Evolutionary conservation across 2,329 filamentous ascomycete species (phyloP), one percentile per base, ranked within the genome.

Genomic region (Fusarium burgessii): DNA sequence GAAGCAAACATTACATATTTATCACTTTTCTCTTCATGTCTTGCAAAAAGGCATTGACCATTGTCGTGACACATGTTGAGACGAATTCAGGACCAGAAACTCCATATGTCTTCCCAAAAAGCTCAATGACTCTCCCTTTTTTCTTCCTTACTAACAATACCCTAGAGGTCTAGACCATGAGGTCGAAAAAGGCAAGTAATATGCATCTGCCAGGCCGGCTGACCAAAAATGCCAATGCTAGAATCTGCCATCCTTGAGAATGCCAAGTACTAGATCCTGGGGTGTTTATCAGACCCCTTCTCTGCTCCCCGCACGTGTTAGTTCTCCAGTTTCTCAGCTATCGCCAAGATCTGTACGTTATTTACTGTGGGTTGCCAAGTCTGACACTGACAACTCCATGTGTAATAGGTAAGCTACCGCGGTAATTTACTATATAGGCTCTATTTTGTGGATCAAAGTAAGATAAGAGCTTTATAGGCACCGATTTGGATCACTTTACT

Each of bases 311-410:
- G 29, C 46, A 54, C 25, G 18, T 32, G 38, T n/a, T 10, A n/a
- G 6, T 33, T 58, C 55, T 49, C 55, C 43, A 51, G 27, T 33
- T 54, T 58, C 27, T 52, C 20, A 35, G 7, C 38, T 11, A 27
- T 54, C 27, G 35, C 17, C 40, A 45, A 56, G n/a, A 17, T 35
- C 14, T 13, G 93, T 20, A 7, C n/a, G 20, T 11, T 36, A 11
- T 35, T 13, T 41, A 15, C 17, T 41, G 29, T 36, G 27, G 25
- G 32, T 49, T 29, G 62, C 35, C 45, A 55, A 58, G 18, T 33
- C 25, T 27, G 18, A 25, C 23, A 23, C 23, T 23, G 23, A 23
- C 23, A 23, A 23, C 15, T 47, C 9, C 10, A 10, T 4, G 5
- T 7, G 7, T 5, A 35, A 35, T 35, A 4, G 8, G 46, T 15